Percentiles rank a stretch among this genome's conserved stretches.
phyloP scores from a whole-genome alignment of 345 rosid genomes.

The Salix koriyanagi region DNA sequence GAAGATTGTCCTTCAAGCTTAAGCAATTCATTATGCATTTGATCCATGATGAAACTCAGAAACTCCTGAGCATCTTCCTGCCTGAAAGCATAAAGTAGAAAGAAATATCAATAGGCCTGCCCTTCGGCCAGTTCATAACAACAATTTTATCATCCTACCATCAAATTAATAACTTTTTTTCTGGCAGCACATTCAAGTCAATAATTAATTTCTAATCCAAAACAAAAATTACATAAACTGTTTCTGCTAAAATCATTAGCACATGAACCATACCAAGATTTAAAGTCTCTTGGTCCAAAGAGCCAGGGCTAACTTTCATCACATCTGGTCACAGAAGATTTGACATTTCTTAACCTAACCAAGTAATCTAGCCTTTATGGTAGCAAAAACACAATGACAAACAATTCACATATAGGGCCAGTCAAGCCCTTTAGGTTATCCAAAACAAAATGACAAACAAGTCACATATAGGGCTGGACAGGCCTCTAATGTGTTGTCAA shows the following conservation, averaged over 20 bases:
- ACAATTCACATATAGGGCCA: neutral
- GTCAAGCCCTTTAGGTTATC: no score
- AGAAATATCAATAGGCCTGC: neutral
- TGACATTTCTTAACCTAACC: neutral
- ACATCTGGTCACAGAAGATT: neutral
- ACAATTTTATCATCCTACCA: neutral
- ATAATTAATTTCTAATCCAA: neutral
- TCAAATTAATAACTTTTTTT: neutral
- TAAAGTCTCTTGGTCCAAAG: neutral
- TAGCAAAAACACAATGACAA: no score
- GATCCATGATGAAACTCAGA: constrained; percentile 83
- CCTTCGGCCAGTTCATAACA: neutral
- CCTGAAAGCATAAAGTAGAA: constrained; percentile 39
- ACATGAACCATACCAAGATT: neutral
- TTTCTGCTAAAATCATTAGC: neutral
- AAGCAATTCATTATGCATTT: constrained; percentile 82
- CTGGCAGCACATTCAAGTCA: neutral
- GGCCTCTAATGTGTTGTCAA: neutral
- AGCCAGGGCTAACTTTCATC: neutral
- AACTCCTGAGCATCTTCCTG: constrained; percentile 99
- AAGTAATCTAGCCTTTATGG: neutral
- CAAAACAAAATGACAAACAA: no score
- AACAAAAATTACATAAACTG: neutral
- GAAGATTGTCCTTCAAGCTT: constrained; percentile 54
- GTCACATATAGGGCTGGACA: neutral